phyloP scores from a whole-genome alignment of 2,329 filamentous ascomycete genomes.

The Fusarium heterosporum region DNA sequence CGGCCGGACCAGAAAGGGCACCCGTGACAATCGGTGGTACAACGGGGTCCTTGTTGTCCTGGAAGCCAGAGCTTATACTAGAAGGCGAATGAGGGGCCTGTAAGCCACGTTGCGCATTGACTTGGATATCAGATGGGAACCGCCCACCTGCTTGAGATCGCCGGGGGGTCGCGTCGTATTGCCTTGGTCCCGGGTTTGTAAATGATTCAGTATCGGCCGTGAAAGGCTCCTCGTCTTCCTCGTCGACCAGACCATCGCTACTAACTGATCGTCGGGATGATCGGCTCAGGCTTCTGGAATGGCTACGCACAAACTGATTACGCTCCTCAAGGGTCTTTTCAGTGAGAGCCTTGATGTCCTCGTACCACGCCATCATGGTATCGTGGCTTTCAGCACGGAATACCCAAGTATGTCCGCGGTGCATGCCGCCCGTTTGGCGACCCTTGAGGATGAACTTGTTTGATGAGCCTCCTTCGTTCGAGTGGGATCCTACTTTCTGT shows the following conservation, averaged over 20 bases:
- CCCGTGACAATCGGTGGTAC: slow-evolving; percentile 69
- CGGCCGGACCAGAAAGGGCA: slow-evolving; percentile 57
- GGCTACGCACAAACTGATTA: slow-evolving; percentile 85
- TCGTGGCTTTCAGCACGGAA: slow-evolving; percentile 82
- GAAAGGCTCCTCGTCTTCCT: slow-evolving; percentile 74
- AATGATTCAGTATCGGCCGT: slow-evolving; percentile 62
- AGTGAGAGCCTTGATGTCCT: slow-evolving; percentile 89
- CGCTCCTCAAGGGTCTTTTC: slow-evolving; percentile 90
- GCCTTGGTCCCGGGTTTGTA: slow-evolving; percentile 60
- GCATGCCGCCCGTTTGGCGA: slow-evolving; percentile 91
- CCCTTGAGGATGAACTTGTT: slow-evolving; percentile 99
- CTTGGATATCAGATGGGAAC: slow-evolving; percentile 93
- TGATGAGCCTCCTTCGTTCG: slow-evolving; percentile 81
- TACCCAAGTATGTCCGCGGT: slow-evolving; percentile 81
- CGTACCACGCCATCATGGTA: slow-evolving; percentile 97
- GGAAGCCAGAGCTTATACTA: slow-evolving; percentile 79
- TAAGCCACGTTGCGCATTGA: slow-evolving; percentile 82
- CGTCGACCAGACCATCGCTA: slow-evolving; percentile 83
- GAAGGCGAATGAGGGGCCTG: slow-evolving; percentile 82
- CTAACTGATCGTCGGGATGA: slow-evolving; percentile 71
- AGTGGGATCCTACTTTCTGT: slow-evolving; percentile 95
- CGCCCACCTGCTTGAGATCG: slow-evolving; percentile 93
- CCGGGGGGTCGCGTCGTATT: slow-evolving; percentile 65
- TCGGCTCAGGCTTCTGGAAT: slow-evolving; percentile 81
- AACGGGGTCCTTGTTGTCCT: slow-evolving; percentile 66